Evolutionary conservation across 345 rosid genomes (phyloP), one percentile per base, ranked within the genome.

Genomic region (Viola odorata): DNA sequence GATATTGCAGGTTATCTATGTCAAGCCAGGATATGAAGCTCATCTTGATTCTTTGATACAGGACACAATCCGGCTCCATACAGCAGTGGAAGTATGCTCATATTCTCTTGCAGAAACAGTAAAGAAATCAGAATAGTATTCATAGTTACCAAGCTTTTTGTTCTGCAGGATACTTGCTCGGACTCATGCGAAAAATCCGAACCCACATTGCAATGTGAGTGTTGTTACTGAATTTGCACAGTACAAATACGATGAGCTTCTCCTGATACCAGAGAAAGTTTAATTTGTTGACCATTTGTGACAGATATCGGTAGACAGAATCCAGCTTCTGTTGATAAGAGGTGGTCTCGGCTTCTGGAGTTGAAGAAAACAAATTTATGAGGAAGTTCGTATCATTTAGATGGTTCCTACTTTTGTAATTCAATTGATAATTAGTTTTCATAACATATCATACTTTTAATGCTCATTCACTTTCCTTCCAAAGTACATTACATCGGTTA

Each of bases 301-400:
- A 3, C 82, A 85, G 96, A 71, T 74, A 58, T 80, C 62, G 87
- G 84, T 8, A 66, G 69, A 59, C 69, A 64, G 55, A 78, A 79
- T 51, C 53, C 74, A 57, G 90, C 85, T 45, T 84, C 88, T 15
- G 55, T 86, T 48, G 84, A 85, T 37, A 82, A 78, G 70, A 85
- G 95, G 69, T 91, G 98, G 98, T 71, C 76, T 44, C 80, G 74
- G 67, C 88, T 91, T 45, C 62, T 91, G 79, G 84, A 91, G 82
- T 79, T 91, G 8, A 91, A 79, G 80, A 83, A 78, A 14, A 12
- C 16, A 23, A 58, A 23, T 37, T 11, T 41, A 37, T 58, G 42
- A 66, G 41, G 42, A 10, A 36, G n/a, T n/a, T n/a, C n/a, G n/a
- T n/a, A n/a, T n/a, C n/a, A n/a, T n/a, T n/a, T n/a, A n/a, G n/a